Conservation (phyloP, 495 filamentous ascomycete genomes). For the Neohortaea acidophila region DNA sequence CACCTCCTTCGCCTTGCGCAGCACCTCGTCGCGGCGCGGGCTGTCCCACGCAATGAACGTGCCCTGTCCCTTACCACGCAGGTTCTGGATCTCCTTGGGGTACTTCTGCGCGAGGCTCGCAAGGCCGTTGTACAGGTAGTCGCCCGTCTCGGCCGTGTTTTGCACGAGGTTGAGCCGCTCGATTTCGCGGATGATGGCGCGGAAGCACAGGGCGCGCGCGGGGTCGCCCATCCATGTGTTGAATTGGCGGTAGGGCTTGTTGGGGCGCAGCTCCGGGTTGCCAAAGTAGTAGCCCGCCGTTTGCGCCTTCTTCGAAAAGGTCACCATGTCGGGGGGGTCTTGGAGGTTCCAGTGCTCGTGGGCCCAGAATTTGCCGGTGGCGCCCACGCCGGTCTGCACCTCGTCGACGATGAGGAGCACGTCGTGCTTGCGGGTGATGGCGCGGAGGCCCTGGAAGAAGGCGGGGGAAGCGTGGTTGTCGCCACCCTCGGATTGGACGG, state of each 20-base stretch:
- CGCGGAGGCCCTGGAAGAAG: conserved; percentile 84
- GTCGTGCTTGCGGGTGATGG: conserved; percentile 68
- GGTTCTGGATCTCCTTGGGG: conserved; percentile 72
- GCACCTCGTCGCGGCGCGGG: conserved; percentile 68
- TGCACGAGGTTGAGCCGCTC: conserved; percentile 63
- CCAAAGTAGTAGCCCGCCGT: conserved; percentile 95
- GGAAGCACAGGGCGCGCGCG: conserved; percentile 75
- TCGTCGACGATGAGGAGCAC: conserved; percentile 95
- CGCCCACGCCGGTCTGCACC: conserved; percentile 92
- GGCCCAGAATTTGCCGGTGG: conserved; percentile 96
- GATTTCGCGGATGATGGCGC: conserved; percentile 81
- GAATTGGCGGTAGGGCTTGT: conserved; percentile 98
- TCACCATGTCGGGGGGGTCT: conserved; percentile 91
- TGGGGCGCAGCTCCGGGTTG: conserved; percentile 74
- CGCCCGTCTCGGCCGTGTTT: conserved; percentile 67
- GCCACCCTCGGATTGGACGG: conserved; percentile 94
- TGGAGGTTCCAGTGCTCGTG: conserved; percentile 91
- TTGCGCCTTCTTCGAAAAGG: conserved; percentile 97
- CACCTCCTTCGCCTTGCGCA: conserved; percentile 62
- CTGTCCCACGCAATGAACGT: conserved; percentile 96
- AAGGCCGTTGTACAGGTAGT: conserved; percentile 65
- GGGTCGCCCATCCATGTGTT: conserved; percentile 99
- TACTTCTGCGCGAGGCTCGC: conserved; percentile 54
- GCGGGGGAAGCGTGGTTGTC: conserved; percentile 93
- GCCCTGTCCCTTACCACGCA: conserved; percentile 85